phyloP scores from a whole-genome alignment of 371 early-diverging fungal genomes.

The Rhizopus microsporus region DNA sequence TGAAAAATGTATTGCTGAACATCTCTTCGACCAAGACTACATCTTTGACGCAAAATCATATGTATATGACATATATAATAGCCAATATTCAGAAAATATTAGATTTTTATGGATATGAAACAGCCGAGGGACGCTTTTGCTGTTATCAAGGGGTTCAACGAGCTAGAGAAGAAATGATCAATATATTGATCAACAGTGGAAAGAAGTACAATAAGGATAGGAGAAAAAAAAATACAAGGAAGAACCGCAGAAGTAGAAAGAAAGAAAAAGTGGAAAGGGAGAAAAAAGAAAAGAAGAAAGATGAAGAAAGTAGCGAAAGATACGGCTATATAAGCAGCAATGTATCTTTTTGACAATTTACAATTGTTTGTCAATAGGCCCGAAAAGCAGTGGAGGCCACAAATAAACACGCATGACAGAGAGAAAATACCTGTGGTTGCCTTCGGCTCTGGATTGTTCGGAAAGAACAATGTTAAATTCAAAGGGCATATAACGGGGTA shows the following conservation, averaged over 20 bases:
- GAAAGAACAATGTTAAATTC: neutral
- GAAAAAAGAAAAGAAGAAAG: neutral
- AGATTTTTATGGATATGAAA: neutral
- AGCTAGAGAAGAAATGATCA: neutral
- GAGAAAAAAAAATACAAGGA: no score
- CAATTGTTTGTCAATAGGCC: neutral
- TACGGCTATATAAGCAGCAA: neutral
- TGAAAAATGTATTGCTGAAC: neutral
- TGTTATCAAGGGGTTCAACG: neutral
- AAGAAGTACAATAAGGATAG: neutral
- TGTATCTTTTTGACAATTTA: neutral
- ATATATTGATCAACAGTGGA: constrained; percentile 1
- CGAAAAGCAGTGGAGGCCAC: neutral
- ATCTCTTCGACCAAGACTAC: no score
- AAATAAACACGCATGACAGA: neutral
- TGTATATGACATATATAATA: no score
- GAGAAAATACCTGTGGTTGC: neutral
- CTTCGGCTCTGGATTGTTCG: neutral
- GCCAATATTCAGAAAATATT: neutral
- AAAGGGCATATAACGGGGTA: no score
- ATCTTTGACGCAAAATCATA: no score
- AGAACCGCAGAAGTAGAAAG: neutral
- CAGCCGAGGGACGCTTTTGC: neutral
- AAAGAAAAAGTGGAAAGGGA: neutral
- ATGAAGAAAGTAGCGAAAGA: neutral